Evolutionary conservation across 2,329 filamentous ascomycete species (phyloP).

Genomic region (Volutella citrinella): DNA sequence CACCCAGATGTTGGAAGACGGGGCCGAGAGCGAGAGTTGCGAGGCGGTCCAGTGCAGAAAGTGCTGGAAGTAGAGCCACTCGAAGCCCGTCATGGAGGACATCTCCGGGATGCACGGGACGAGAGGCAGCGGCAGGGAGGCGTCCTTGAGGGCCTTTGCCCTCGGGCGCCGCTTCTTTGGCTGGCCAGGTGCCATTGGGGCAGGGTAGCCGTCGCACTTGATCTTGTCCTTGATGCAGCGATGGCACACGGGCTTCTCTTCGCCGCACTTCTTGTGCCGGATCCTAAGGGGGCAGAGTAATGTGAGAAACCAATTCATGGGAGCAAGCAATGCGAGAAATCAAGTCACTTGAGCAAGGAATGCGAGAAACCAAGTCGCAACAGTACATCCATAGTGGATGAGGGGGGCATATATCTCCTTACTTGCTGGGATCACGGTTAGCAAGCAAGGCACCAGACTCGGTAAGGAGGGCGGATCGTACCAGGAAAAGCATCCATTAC

Average conservation of each 20-base stretch:
- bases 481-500: slow-evolving; percentile 21
- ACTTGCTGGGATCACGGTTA: slow-evolving; percentile 8
- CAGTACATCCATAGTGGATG: too few relatives aligned
- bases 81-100: slow-evolving; percentile 9
- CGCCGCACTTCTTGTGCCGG: slow-evolving; percentile 25
- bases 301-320: slow-evolving; percentile 1
- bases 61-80: slow-evolving; percentile 17
- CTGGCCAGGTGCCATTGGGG: slow-evolving; percentile 2
- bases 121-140: too few relatives aligned
- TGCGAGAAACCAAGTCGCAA: too few relatives aligned
- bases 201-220: slow-evolving; percentile 20
- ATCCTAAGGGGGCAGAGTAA: slow-evolving; percentile 14
- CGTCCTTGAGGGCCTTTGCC: too few relatives aligned
- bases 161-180: background rate
- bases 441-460: slow-evolving; percentile 4
- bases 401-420: too few relatives aligned
- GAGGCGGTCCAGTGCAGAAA: slow-evolving; percentile 17
- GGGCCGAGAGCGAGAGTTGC: slow-evolving; percentile 11
- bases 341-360: too few relatives aligned
- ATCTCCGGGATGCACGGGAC: too few relatives aligned
- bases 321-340: background rate
- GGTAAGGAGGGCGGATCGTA: slow-evolving; percentile 5
- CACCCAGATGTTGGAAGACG: slow-evolving; percentile 14
- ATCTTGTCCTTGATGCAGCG: slow-evolving; percentile 15
- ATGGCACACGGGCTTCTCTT: slow-evolving; percentile 21